Conservation (phyloP, 176 grass and related monocot species). For the Triticum turgidum region DNA sequence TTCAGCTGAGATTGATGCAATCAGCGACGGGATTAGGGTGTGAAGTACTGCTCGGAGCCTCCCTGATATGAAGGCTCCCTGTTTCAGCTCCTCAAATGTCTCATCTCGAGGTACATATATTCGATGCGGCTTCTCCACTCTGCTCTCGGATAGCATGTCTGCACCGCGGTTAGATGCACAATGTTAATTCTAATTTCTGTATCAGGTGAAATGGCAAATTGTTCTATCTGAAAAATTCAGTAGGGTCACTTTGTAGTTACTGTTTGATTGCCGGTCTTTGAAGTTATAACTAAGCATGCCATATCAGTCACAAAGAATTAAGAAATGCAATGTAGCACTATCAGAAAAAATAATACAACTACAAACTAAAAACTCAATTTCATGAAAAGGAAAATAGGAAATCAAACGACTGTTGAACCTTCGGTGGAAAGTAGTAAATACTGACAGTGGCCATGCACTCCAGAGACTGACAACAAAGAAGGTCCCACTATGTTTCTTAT, state of each 20-base stretch:
- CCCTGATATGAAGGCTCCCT: constrained; percentile 82
- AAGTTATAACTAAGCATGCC: neutral
- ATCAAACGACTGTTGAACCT: neutral
- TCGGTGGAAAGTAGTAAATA: neutral
- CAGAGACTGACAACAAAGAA: neutral
- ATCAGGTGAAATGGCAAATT: neutral
- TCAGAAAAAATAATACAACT: neutral
- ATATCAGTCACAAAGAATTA: neutral
- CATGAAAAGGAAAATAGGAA: neutral
- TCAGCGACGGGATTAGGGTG: constrained; percentile 79
- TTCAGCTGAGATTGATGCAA: constrained; percentile 87
- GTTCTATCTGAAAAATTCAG: neutral
- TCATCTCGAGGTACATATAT: constrained; percentile 96
- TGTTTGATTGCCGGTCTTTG: neutral
- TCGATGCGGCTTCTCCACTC: constrained; percentile 88
- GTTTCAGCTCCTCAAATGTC: constrained; percentile 91
- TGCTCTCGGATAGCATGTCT: constrained; percentile 84
- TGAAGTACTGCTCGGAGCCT: constrained; percentile 92
- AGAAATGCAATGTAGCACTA: neutral
- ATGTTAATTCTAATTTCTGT: neutral
- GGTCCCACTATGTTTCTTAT: neutral
- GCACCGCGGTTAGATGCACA: constrained; percentile 14
- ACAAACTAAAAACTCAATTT: neutral
- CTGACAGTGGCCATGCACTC: neutral
- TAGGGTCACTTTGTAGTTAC: neutral